A percentile compares a stretch with the other conserved stretches of the same genome.
phyloP scores from a whole-genome alignment of 768 basidiomycete species.

The Exsudoporus frostii region DNA sequence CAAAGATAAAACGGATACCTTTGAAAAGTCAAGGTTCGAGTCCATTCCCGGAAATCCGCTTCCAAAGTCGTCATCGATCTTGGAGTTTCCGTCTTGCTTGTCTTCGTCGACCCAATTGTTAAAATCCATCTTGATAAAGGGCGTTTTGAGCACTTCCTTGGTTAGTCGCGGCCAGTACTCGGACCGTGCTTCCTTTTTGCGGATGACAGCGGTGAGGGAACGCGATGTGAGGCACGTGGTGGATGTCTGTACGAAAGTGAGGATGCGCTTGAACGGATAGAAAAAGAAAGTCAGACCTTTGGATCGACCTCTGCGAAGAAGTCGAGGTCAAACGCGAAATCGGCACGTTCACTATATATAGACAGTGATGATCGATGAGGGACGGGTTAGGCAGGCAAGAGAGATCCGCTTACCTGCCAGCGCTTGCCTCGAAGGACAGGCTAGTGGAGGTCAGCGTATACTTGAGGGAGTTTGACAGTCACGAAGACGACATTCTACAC shows the following conservation, averaged over 20 bases:
- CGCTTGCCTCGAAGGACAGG: constrained; percentile 62
- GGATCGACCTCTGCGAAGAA: constrained; percentile 74
- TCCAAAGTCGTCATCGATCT: constrained; percentile 37
- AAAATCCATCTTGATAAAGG: constrained; percentile 94
- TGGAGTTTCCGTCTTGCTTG: constrained; percentile 72
- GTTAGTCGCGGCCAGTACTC: constrained; percentile 95
- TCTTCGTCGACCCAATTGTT: constrained; percentile 96
- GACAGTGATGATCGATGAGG: constrained; percentile 12
- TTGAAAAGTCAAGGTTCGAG: too few relatives aligned
- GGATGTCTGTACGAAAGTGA: constrained; percentile 15
- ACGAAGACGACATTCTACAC: constrained; percentile 80
- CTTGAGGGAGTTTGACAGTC: constrained; percentile 76
- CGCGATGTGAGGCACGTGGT: constrained; percentile 64
- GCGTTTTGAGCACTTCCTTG: constrained; percentile 77
- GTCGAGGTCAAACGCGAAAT: constrained; percentile 74
- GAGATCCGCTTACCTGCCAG: constrained; percentile 52
- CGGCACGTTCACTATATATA: constrained; percentile 45
- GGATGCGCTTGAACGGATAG: not conserved
- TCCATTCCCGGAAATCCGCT: constrained; percentile 42
- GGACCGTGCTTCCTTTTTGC: constrained; percentile 70
- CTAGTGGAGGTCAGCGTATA: constrained; percentile 55
- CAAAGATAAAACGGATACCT: constrained; percentile 38
- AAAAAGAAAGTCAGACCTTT: constrained; percentile 48
- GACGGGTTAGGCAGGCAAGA: not conserved
- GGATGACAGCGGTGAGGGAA: constrained; percentile 61